Conservation (phyloP, 2,329 filamentous ascomycete genomes). For the Microsporum canis region DNA sequence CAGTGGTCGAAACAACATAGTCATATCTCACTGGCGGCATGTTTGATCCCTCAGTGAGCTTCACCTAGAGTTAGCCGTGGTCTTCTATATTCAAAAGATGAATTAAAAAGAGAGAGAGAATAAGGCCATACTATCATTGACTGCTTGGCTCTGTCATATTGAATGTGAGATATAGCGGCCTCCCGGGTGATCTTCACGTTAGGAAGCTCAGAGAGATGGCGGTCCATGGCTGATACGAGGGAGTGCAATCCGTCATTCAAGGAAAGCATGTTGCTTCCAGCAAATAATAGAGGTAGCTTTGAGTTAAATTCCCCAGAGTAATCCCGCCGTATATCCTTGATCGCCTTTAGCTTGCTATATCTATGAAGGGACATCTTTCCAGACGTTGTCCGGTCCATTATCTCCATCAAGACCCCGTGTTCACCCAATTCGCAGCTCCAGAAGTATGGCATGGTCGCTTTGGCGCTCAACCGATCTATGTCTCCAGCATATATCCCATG, state of each 20-base stretch:
- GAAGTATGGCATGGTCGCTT: slow-evolving; percentile 45
- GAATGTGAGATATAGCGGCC: background rate
- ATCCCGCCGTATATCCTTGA: background rate
- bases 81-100: background rate
- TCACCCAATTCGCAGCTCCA: slow-evolving; percentile 25
- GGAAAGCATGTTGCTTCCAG: background rate
- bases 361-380: background rate
- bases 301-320: background rate
- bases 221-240: background rate
- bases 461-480: slow-evolving; percentile 65
- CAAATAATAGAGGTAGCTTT: background rate
- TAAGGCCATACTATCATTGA: background rate
- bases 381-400: background rate
- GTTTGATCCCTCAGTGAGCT: background rate
- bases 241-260: background rate
- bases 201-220: background rate
- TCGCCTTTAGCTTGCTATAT: background rate
- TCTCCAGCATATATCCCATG: slow-evolving; percentile 94
- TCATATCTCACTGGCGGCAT: slow-evolving; percentile 13
- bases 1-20: slow-evolving; percentile 20
- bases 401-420: background rate
- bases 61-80: background rate
- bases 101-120: background rate
- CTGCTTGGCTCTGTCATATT: background rate
- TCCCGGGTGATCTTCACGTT: background rate